Conservation (phyloP, 2,329 filamentous ascomycete species). For the Monosporascus sp. region DNA sequence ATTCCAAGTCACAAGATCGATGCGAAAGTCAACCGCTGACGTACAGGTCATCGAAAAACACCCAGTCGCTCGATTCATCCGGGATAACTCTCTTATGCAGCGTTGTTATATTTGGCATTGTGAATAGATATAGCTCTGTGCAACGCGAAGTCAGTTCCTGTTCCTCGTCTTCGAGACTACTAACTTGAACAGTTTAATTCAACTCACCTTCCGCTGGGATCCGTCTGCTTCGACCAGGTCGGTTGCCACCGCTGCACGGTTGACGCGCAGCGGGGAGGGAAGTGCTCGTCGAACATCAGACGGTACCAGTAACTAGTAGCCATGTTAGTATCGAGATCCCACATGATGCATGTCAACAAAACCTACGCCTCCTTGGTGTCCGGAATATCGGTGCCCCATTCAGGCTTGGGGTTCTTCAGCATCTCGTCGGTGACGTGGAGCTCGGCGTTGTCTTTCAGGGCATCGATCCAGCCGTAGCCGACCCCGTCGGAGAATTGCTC, state of each 20-base stretch:
- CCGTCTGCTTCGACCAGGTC: constrained; percentile 93
- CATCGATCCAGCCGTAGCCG: constrained; percentile 98
- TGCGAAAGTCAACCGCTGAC: not conserved
- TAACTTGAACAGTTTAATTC: not conserved
- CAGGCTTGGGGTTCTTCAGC: constrained; percentile 96
- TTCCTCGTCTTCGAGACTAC: not conserved
- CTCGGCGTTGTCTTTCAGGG: constrained; percentile 90
- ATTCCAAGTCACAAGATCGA: not conserved
- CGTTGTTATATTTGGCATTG: constrained; percentile 63
- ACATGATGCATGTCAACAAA: not conserved
- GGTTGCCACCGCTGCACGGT: constrained; percentile 97
- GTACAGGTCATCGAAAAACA: not conserved
- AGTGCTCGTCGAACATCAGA: constrained; percentile 97
- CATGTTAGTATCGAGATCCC: constrained; percentile 17
- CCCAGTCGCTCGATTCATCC: not conserved
- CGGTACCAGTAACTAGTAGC: constrained; percentile 83
- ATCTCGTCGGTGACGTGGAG: constrained; percentile 89
- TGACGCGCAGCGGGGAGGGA: constrained; percentile 82
- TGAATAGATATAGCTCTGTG: constrained; percentile 70
- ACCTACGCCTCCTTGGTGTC: constrained; percentile 92
- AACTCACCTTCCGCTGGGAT: constrained; percentile 82
- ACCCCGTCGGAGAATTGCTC: constrained; percentile 99
- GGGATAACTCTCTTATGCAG: constrained; percentile 24
- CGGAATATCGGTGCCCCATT: constrained; percentile 90
- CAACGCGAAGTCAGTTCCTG: not conserved